Evolutionary conservation across 140 eudicot species (phyloP).

Genomic region (Erigeron philadelphicus): DNA sequence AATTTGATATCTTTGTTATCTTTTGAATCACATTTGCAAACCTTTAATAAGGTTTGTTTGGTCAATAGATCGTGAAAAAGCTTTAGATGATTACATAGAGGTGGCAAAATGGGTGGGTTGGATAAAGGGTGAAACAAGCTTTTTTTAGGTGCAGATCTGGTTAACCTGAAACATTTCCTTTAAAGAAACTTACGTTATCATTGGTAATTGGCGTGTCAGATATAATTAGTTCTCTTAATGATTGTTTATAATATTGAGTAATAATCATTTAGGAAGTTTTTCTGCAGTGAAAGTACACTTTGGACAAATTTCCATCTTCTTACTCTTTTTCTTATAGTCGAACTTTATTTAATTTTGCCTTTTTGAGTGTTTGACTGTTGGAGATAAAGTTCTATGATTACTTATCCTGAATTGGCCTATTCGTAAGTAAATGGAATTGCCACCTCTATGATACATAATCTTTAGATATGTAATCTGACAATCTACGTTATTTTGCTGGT

Average conservation of each 20-base stretch:
- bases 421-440: neutral
- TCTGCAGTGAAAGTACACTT: neutral
- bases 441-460: conserved; percentile 27
- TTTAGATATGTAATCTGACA: conserved; percentile 47
- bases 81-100: conserved; percentile 37
- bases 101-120: neutral
- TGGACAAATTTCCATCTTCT: neutral
- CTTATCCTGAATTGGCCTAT: neutral
- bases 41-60: conserved; percentile 42
- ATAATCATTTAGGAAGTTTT: too few relatives aligned
- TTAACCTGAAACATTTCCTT: neutral
- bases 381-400: neutral
- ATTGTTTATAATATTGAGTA: too few relatives aligned
- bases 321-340: too few relatives aligned
- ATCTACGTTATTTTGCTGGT: conserved; percentile 35
- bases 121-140: neutral
- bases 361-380: neutral
- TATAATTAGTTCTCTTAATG: too few relatives aligned
- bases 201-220: too few relatives aligned
- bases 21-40: conserved; percentile 2
- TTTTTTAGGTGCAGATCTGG: neutral
- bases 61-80: conserved; percentile 48
- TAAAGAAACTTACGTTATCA: neutral
- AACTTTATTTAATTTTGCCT: too few relatives aligned
- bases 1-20: neutral